Evolutionary conservation across 78 protist species (phyloP), one percentile per base, ranked within the genome.

Genomic region (Dictyostelium capitatum): DNA sequence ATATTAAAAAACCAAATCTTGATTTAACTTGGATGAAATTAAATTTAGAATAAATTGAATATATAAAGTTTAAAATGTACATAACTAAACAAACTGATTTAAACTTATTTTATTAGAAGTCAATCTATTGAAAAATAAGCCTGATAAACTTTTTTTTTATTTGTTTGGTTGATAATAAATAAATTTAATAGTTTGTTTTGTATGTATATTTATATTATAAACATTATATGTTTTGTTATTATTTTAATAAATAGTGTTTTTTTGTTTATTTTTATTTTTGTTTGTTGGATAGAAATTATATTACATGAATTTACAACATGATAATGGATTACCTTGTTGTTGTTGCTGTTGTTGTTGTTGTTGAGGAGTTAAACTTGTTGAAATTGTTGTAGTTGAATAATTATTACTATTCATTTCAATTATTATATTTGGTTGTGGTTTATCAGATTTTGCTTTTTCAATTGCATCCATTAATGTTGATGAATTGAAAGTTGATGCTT

Each of bases 261-360:
- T 2, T 37, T 37, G 43, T 37, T 37, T n/a, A n/a, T n/a, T 37
- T 37, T 37, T 37, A 37, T 37, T 37, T 37, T 2, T 37, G 43
- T 37, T 37, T 37, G 43, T 37, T 37, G 43, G 43, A 37, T 37
- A 1, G 2, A 37, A 37, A 37, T 37, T 37, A 37, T 37, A 37
- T 2, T 83, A 83, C 90, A 83, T 83, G 43, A 83, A 83, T 72
- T 83, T 83, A 72, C 90, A 83, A 72, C 90, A 83, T 15, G 82
- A 72, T 54, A 83, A 72, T 53, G 90, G 90, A 19, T 67, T 57
- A 32, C 90, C 90, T 70, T 59, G 46, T 53, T 3, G 62, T 72
- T 50, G 32, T 17, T 43, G 79, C 11, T 23, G 32, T 8, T 23
- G 69, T 59, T 23, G 69, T 59, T 10, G 15, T 23, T 59, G 69